Conservation (phyloP, 495 filamentous ascomycete species). For the Podospora comata region DNA sequence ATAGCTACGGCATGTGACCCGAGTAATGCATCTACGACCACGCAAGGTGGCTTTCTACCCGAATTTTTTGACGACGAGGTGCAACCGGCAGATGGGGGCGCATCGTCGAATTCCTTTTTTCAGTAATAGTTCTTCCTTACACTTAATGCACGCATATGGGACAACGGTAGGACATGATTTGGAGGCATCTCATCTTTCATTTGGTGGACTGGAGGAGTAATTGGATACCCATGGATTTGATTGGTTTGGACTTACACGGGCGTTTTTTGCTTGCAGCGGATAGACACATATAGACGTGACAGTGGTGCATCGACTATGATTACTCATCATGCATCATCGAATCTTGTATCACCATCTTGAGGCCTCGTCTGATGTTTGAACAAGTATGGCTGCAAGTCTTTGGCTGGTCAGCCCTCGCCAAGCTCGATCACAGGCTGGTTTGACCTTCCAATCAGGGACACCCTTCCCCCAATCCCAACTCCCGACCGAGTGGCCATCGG, state of each 20-base stretch:
- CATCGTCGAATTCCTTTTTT: not conserved
- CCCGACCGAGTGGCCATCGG: not conserved
- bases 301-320: not conserved
- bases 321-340: not conserved
- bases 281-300: not conserved
- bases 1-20: not conserved
- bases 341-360: not conserved
- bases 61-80: not conserved
- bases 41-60: not conserved
- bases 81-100: too few relatives aligned
- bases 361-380: not conserved
- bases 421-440: not conserved
- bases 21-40: not conserved
- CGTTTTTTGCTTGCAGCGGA: not conserved
- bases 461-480: too few relatives aligned
- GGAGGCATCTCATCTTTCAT: not conserved
- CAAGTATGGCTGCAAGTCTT: not conserved
- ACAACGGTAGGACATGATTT: not conserved
- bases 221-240: not conserved
- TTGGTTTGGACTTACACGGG: not conserved
- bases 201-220: not conserved
- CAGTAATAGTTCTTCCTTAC: not conserved
- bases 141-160: not conserved
- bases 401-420: not conserved
- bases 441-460: not conserved